A percentile compares a stretch with the other conserved stretches of the same genome.
phyloP scores from a whole-genome alignment of 106 monocot species.

The Cymbidium sinense region DNA sequence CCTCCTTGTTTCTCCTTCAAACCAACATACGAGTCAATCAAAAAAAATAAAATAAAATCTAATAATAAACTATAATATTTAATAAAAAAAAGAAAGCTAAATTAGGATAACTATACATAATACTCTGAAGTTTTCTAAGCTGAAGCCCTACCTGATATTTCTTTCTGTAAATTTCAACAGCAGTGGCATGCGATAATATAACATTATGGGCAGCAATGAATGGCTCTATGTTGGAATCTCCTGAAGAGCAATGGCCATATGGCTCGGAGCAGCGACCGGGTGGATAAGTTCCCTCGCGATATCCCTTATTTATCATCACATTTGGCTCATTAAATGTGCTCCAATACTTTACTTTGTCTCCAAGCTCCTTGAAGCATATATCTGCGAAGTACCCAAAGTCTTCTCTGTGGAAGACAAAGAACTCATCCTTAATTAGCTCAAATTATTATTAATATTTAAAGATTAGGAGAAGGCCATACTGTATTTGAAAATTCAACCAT shows the following conservation, averaged over 20 bases:
- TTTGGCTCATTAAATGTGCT: conserved; percentile 57
- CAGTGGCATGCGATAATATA: conserved; percentile 13
- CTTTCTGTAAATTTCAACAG: conserved; percentile 2
- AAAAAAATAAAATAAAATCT: too few relatives aligned
- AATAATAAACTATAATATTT: too few relatives aligned
- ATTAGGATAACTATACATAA: too few relatives aligned
- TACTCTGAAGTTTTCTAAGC: too few relatives aligned
- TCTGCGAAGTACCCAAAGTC: conserved; percentile 46
- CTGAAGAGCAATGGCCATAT: conserved; percentile 13
- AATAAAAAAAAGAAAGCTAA: too few relatives aligned
- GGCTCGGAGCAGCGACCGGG: conserved; percentile 30
- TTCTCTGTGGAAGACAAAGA: conserved; percentile 24
- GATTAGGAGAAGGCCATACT: conserved; percentile 17
- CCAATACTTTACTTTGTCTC: conserved; percentile 58
- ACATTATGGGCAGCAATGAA: conserved; percentile 17
- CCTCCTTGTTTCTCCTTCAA: conserved; percentile 42
- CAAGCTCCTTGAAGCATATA: conserved; percentile 43
- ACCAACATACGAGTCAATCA: too few relatives aligned
- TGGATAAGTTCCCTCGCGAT: conserved; percentile 20
- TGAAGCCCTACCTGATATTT: conserved; percentile 9
- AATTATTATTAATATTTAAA: too few relatives aligned
- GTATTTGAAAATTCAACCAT: conserved; percentile 49
- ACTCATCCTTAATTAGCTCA: too few relatives aligned
- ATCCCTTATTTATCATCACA: conserved; percentile 17
- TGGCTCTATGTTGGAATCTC: conserved; percentile 10